A percentile compares a stretch with the other conserved stretches of the same genome.
Conservation (phyloP, 306 rosid genomes). For the Trichosanthes cucumerina region DNA sequence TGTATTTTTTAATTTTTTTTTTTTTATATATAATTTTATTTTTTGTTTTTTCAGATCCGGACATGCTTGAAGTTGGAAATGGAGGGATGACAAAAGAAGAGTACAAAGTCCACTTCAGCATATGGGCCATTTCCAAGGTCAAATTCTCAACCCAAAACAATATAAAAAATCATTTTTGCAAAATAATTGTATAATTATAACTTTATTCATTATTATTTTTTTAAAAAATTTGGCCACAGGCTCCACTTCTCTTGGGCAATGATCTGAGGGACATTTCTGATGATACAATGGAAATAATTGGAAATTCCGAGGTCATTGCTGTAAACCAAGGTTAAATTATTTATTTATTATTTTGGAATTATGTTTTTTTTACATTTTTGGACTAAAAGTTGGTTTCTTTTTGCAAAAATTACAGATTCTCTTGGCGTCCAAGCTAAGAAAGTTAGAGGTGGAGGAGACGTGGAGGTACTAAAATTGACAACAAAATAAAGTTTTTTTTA, state of each 20-base stretch:
- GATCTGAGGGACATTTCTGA: slow-evolving; percentile 59
- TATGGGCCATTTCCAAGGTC: slow-evolving; percentile 94
- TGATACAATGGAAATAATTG: slow-evolving; percentile 50
- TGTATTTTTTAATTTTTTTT: not conserved
- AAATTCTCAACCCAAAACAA: not conserved
- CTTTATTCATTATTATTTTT: not conserved
- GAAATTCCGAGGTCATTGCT: slow-evolving; percentile 67
- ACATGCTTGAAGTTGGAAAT: slow-evolving; percentile 92
- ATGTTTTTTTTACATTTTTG: not conserved
- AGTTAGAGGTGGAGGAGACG: slow-evolving; percentile 78
- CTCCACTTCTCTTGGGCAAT: slow-evolving; percentile 93
- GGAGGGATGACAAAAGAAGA: slow-evolving; percentile 82
- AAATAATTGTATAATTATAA: not conserved
- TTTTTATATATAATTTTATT: not conserved
- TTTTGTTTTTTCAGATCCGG: slow-evolving; percentile 49
- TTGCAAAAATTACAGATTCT: slow-evolving; percentile 29
- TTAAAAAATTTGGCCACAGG: slow-evolving; percentile 33
- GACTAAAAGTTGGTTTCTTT: not conserved
- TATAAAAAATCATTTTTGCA: not conserved
- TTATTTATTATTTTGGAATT: not conserved
- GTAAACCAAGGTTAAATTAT: slow-evolving; percentile 61
- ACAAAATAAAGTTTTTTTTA: not conserved
- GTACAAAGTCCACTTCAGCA: slow-evolving; percentile 78
- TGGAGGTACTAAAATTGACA: slow-evolving; percentile 33
- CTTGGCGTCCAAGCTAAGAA: slow-evolving; percentile 79